Evolutionary conservation across 768 basidiomycete species (phyloP).

Genomic region (Tulasnella sp.): DNA sequence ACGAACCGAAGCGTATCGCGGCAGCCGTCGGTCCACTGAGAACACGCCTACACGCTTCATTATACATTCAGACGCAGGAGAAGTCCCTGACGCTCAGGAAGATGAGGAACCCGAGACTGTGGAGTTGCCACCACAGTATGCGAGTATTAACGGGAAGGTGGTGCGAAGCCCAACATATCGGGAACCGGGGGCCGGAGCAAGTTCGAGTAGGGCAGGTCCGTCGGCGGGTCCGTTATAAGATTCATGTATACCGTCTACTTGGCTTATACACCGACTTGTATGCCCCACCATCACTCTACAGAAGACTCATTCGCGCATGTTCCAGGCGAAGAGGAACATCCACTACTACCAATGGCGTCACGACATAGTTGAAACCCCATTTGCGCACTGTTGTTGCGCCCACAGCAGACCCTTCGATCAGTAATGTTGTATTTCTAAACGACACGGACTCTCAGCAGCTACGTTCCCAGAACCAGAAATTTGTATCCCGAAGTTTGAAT

Average conservation of each 20-base stretch:
- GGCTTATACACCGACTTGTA: neutral
- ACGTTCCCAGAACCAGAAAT: no score
- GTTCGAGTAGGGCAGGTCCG: neutral
- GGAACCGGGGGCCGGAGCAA: neutral
- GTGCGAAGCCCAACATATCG: slow-evolving; percentile 1
- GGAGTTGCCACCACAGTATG: slow-evolving; percentile 19
- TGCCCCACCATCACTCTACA: no score
- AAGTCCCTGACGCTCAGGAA: neutral
- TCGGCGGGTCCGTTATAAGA: neutral
- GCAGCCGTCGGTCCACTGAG: neutral
- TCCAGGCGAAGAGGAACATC: no score
- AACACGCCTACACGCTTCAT: slow-evolving; percentile 17
- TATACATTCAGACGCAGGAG: slow-evolving; percentile 17
- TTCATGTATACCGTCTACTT: neutral
- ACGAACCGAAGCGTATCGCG: slow-evolving; percentile 4
- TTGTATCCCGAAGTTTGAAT: no score
- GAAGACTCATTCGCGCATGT: no score
- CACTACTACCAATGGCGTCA: no score
- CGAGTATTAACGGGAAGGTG: neutral
- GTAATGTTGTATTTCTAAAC: no score
- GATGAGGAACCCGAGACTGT: slow-evolving; percentile 16
- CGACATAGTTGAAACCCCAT: no score
- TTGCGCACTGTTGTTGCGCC: no score
- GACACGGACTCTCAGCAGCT: no score
- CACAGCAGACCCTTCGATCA: no score